Base-by-base conservation (phyloP, 179 eudicot genomes). In the Pouteria campechiana region DNA sequence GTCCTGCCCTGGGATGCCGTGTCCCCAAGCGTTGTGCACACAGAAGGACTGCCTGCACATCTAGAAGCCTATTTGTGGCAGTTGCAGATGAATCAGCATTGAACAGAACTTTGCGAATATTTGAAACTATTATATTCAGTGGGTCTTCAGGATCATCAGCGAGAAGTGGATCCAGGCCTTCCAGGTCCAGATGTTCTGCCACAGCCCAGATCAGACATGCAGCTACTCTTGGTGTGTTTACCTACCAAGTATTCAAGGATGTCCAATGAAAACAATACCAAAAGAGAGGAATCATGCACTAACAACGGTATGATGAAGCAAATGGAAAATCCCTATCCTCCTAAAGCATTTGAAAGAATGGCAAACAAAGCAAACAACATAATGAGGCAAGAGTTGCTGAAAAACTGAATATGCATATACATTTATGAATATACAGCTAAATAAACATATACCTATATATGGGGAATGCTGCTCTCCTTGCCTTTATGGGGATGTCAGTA, bases 61-160 rank as follows among this genome's bases (percentile, higher is more conserved):
- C 98, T 63, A 74, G 96, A 52, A 86, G 78, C 67, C 90, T 76
- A 60, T 90, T 90, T 64, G 98, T 90, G 11, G 80, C 55, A 50
- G 69, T 70, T 18, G 96, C 76, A 55, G 96, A 74, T 46, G 88
- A 74, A 55, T 86, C 96, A 8, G 64, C 62, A 62, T 76, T 86
- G 70, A 86, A 78, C 49, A 90, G 61, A 59, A 86, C 90, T 75
- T 90, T 90, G 62, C 69, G 96, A 51, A 90, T 79, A 69, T 90
- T 79, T 28, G 94, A 51, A 47, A 82, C 54, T 33, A 90, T 79
- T 44, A 86, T 86, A 61, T 90, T 90, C 35, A 90, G 66, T 1
- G 93, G 66, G 55, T 90, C 98, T 30, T 90, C 96, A 21, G 98
- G 98, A 44, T 90, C 98, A 77, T 90, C 98, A 32, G 96, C 81